These are phyloP conservation scores for Tylopilus subfusipes DNA, from an alignment of 768 basidiomycete species.

Conservation along the genomic window DNA sequence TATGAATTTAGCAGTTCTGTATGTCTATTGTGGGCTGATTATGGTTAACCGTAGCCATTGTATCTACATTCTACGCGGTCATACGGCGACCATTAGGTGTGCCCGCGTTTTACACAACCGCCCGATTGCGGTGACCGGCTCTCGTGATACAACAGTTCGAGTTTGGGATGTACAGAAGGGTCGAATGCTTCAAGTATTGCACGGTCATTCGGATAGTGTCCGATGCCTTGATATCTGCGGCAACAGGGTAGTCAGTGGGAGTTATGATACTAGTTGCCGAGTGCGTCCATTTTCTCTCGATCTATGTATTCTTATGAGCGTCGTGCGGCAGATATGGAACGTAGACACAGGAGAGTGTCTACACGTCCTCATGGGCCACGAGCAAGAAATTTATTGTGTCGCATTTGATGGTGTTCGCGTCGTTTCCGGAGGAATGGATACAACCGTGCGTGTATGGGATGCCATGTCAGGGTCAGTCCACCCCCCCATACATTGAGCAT, in stretches of 20 bases:
- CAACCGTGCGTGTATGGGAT: slow-evolving; percentile 91
- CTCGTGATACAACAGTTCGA: slow-evolving; percentile 78
- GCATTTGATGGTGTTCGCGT: slow-evolving; percentile 83
- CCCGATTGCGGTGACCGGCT: slow-evolving; percentile 87
- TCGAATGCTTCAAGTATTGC: slow-evolving; percentile 55
- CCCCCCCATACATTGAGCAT: neutral
- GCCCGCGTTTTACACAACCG: slow-evolving; percentile 82
- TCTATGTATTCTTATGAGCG: neutral
- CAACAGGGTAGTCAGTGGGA: slow-evolving; percentile 81
- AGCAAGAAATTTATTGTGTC: slow-evolving; percentile 86
- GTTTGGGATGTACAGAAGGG: slow-evolving; percentile 95
- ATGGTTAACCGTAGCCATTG: slow-evolving; percentile 43
- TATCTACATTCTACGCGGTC: slow-evolving; percentile 77
- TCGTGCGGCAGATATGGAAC: slow-evolving; percentile 70
- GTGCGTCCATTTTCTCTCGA: slow-evolving; percentile 39
- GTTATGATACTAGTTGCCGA: slow-evolving; percentile 86
- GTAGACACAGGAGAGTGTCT: slow-evolving; percentile 86
- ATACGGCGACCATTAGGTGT: slow-evolving; percentile 89
- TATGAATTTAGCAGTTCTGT: slow-evolving; percentile 33
- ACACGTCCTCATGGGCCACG: slow-evolving; percentile 77
- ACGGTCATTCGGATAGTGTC: slow-evolving; percentile 79
- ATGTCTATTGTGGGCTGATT: slow-evolving; percentile 3
- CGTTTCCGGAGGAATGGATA: slow-evolving; percentile 87
- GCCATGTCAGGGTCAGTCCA: slow-evolving; percentile 71
- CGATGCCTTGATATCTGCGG: slow-evolving; percentile 88